Conservation (phyloP, 495 filamentous ascomycete species). For the Cryomyces minteri region DNA sequence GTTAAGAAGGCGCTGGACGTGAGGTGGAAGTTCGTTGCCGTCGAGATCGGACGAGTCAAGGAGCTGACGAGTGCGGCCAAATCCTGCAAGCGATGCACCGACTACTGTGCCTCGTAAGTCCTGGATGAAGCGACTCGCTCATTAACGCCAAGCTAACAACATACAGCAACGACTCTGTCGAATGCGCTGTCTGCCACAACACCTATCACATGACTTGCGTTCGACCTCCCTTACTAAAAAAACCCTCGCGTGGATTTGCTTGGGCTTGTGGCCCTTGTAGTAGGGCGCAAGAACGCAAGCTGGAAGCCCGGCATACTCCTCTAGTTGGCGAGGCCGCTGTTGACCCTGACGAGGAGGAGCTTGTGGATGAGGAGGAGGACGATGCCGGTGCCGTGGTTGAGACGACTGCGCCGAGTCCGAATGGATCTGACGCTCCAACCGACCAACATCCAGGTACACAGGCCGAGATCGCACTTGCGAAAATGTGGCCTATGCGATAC, state of each 20-base stretch:
- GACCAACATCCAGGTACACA: slow-evolving; percentile 47
- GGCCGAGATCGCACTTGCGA: slow-evolving; percentile 81
- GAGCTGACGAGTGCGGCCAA: slow-evolving; percentile 95
- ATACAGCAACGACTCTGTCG: slow-evolving; percentile 74
- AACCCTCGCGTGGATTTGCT: slow-evolving; percentile 92
- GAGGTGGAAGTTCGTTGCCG: slow-evolving; percentile 85
- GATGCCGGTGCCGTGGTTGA: slow-evolving; percentile 30
- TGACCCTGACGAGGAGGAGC: slow-evolving; percentile 65
- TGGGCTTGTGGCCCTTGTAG: slow-evolving; percentile 97
- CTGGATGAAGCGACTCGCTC: neutral
- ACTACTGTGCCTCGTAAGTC: slow-evolving; percentile 76
- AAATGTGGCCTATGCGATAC: slow-evolving; percentile 93
- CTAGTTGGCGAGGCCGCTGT: slow-evolving; percentile 30
- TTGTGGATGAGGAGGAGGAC: slow-evolving; percentile 52
- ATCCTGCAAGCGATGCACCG: slow-evolving; percentile 75
- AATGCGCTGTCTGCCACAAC: slow-evolving; percentile 84
- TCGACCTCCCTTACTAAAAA: slow-evolving; percentile 78
- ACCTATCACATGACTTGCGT: slow-evolving; percentile 99
- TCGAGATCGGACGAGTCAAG: slow-evolving; percentile 79
- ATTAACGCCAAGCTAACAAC: neutral
- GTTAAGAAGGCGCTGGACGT: slow-evolving; percentile 92
- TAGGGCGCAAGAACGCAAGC: slow-evolving; percentile 76
- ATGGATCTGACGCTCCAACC: slow-evolving; percentile 24
- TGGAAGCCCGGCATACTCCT: slow-evolving; percentile 81
- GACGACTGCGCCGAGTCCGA: slow-evolving; percentile 24